Base-by-base conservation (phyloP, 1,139 yeast species). In the Meyerozyma guilliermondii region DNA sequence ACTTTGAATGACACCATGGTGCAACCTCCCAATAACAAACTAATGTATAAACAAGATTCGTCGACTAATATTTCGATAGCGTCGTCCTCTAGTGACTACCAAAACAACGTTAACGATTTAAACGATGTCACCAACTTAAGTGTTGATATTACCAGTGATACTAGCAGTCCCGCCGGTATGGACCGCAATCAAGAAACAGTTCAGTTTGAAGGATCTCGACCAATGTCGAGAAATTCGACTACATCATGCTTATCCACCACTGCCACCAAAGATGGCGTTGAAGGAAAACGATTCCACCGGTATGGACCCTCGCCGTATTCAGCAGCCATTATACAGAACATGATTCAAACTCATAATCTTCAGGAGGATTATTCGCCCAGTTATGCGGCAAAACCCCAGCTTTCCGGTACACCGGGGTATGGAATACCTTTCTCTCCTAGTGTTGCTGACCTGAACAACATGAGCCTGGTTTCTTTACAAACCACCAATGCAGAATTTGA, bases 261-360 rank as follows among this genome's bases (percentile, higher is more conserved):
- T 2, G 88, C 88, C 10, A 81, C 86, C 23, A 82, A 82, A 53
- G 88, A 83, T 55, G 88, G 88, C 0, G 61, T 81, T 7, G 87
- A 82, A 56, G 88, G 88, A 2, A 76, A 78, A 50, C 62, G 74
- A 41, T 66, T 78, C 40, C 80, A 75, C 50, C 63, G 79, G 45
- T 64, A 40, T 46, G 47, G 22, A 55, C 51, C n/a, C 48, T 46
- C 14, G 47, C 46, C 27, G 2, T 69, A 66, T 48, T 60, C 73
- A 3, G 59, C 59, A 39, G 63, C 63, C 40, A 52, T 68, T 6
- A 58, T 69, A 27, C 51, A 66, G 9, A 62, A 52, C 43, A 66
- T 68, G 71, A 52, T 64, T 33, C 58, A 55, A 40, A 54, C 47
- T 26, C 65, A 60, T 35, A 57, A 52, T 33, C 48, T 41, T 20